These are phyloP conservation scores for Panellus pusillus DNA, from an alignment of 768 basidiomycete genomes.

Conservation along the genomic window DNA sequence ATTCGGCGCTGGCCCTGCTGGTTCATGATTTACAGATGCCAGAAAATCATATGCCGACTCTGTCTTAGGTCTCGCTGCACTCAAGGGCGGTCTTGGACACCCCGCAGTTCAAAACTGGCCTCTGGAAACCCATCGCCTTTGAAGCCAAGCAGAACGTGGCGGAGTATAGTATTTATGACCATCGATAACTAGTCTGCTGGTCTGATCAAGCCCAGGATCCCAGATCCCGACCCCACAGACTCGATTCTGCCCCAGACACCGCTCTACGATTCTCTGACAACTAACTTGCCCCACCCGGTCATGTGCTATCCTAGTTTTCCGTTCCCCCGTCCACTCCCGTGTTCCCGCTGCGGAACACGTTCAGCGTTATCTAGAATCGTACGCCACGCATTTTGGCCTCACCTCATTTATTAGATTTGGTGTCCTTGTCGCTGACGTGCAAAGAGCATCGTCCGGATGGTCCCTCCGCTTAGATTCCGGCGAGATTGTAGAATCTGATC, in stretches of 20 bases:
- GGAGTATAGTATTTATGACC: conserved; percentile 68
- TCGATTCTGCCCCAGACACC: conserved; percentile 53
- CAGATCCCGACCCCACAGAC: conserved; percentile 48
- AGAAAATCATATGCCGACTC: too few species aligned
- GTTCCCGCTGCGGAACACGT: conserved; percentile 64
- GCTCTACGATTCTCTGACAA: conserved; percentile 78
- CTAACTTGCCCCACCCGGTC: conserved; percentile 76
- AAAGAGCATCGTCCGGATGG: conserved; percentile 50
- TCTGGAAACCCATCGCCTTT: conserved; percentile 65
- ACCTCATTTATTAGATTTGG: conserved; percentile 60
- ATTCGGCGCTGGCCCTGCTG: conserved; percentile 78
- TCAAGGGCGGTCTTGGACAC: conserved; percentile 66
- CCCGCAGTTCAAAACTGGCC: conserved; percentile 50
- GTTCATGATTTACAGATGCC: conserved; percentile 24
- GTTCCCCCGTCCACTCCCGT: conserved; percentile 71
- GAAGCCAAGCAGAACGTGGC: conserved; percentile 64
- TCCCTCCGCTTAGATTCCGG: conserved; percentile 41
- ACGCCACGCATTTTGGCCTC: conserved; percentile 62
- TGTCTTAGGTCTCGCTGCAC: conserved; percentile 45
- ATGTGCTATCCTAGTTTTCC: conserved; percentile 67
- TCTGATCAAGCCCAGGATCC: conserved; percentile 44
- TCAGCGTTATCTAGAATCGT: conserved; percentile 67
- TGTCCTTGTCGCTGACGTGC: conserved; percentile 51
- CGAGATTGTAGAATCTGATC: conserved; percentile 49
- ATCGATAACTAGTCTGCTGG: neutral